Conservation (phyloP, 2,329 filamentous ascomycete species). For the Alternaria hordeiaustralica region DNA sequence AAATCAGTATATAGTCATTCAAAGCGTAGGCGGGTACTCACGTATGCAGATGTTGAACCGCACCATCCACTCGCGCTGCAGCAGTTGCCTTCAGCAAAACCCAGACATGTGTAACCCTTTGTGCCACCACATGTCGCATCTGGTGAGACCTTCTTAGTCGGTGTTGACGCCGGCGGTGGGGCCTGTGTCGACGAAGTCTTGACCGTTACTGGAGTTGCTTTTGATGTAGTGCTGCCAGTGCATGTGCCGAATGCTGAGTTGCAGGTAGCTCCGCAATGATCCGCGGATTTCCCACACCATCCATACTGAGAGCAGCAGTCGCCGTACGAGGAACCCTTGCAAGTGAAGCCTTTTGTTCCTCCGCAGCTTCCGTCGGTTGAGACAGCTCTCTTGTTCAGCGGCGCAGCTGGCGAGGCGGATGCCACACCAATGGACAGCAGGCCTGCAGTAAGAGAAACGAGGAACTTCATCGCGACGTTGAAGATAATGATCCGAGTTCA, state of each 20-base stretch:
- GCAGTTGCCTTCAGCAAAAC: slow-evolving; percentile 45
- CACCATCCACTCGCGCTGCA: slow-evolving; percentile 52
- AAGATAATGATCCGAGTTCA: background rate
- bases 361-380: slow-evolving; percentile 54
- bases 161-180: slow-evolving; percentile 24
- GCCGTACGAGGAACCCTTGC: slow-evolving; percentile 52
- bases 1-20: slow-evolving; percentile 17
- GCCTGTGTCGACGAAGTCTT: slow-evolving; percentile 16
- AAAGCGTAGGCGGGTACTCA: background rate
- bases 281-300: slow-evolving; percentile 43
- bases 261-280: slow-evolving; percentile 33
- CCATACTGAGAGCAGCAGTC: slow-evolving; percentile 54
- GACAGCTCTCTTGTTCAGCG: slow-evolving; percentile 32
- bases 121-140: slow-evolving; percentile 32
- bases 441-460: slow-evolving; percentile 25
- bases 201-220: background rate
- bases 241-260: slow-evolving; percentile 37
- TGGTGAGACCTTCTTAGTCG: slow-evolving; percentile 41
- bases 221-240: slow-evolving; percentile 11
- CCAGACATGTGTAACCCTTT: slow-evolving; percentile 37
- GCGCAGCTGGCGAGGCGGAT: slow-evolving; percentile 14
- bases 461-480: slow-evolving; percentile 22
- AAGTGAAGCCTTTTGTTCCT: slow-evolving; percentile 50
- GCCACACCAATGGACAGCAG: slow-evolving; percentile 27
- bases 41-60: slow-evolving; percentile 36